Evolutionary conservation across 331 rosid genomes (phyloP).

Genomic region (Rosa hybrid): DNA sequence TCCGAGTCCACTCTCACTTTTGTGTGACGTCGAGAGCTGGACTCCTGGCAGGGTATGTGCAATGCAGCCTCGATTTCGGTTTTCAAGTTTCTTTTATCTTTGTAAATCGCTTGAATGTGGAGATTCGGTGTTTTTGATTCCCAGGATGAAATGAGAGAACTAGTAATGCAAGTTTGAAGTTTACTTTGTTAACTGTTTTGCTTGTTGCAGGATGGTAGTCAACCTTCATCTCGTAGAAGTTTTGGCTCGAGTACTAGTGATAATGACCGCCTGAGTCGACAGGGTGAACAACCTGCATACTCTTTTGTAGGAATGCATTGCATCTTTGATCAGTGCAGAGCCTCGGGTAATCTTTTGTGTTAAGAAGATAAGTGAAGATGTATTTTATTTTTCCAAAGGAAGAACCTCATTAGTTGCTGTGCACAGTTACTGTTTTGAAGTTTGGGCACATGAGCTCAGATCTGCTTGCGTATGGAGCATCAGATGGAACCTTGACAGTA

Average conservation of each 20-base stretch:
- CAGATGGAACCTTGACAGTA: conserved; percentile 95
- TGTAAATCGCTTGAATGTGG: neutral
- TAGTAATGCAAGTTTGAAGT: too few relatives aligned
- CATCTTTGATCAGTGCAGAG: conserved; percentile 89
- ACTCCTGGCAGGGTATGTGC: conserved; percentile 70
- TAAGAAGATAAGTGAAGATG: neutral
- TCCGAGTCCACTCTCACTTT: conserved; percentile 65
- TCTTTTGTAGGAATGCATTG: conserved; percentile 98
- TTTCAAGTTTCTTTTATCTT: neutral
- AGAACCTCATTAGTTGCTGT: conserved; percentile 39
- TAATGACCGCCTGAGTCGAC: conserved; percentile 52
- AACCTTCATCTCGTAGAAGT: conserved; percentile 70
- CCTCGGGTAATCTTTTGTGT: conserved; percentile 58
- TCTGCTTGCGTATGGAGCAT: conserved; percentile 92
- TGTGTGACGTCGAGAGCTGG: conserved; percentile 88
- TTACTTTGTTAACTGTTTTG: neutral
- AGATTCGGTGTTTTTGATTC: conserved; percentile 8
- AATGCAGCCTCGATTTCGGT: neutral
- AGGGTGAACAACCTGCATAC: conserved; percentile 78
- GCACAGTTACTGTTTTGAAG: conserved; percentile 86
- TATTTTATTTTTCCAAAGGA: conserved; percentile 20
- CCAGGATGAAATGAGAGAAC: too few relatives aligned
- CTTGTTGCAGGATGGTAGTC: conserved; percentile 61
- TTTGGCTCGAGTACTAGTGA: conserved; percentile 79
- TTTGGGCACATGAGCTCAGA: conserved; percentile 99